Base-by-base conservation (phyloP, 2,329 filamentous ascomycete genomes). In the Stagonosporopsis tanaceti region DNA sequence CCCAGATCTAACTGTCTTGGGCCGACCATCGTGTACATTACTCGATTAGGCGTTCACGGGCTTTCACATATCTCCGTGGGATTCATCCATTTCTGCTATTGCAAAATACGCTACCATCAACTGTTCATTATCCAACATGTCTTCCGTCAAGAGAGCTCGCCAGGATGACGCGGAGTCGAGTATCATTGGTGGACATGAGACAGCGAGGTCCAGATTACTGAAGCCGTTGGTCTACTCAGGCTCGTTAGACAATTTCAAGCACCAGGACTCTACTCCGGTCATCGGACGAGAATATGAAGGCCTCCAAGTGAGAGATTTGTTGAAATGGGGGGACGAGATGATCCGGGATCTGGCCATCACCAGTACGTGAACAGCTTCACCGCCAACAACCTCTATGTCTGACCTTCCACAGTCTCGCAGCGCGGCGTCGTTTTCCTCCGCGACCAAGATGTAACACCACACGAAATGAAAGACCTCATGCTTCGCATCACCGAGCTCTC, bases 351-450 rank as follows among this genome's bases (percentile, higher is more conserved):
- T 80, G 25, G 78, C 77, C 34, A 87, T 90, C 59, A 89, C 85
- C 1, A 84, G 87, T 89, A 76, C 62, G 79, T 60, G 4, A 11
- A 42, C n/a, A 8, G 17, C 15, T 12, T 12, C 5, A 15, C 12
- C 9, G 9, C 2, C n/a, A 22, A 14, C 22, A 20, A 44, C 56
- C 27, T 52, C 41, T 38, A 50, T 28, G 22, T 22, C 34, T 46
- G 15, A 14, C 46, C 24, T 25, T 22, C 2, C 11, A 14, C 47
- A 89, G 87, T 91, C 62, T 90, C 88, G 1, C 84, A 86, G 58
- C 84, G 88, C 0, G 88, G 88, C 9, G 88, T 91, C 3, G 87
- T 90, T 30, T 89, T 90, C 77, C 89, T 91, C 76, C 84, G 87
- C 20, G 81, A 84, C 28, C 88, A 91, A 62, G 77, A 66, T 57